These are phyloP conservation scores for Coprinopsis strossmayeri DNA, from an alignment of 768 basidiomycete species.

Conservation along the genomic window DNA sequence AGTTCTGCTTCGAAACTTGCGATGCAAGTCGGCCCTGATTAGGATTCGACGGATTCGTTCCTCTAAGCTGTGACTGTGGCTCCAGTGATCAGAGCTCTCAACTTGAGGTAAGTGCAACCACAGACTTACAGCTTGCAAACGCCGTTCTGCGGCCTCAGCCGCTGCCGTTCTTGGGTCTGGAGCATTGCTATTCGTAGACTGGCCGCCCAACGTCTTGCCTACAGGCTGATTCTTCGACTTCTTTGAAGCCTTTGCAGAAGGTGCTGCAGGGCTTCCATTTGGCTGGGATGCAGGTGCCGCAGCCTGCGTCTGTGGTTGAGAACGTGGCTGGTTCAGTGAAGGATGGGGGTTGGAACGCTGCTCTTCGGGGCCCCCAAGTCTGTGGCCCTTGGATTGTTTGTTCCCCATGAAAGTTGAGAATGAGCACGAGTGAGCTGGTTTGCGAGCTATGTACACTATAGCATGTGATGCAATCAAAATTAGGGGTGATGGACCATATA, in stretches of 20 bases:
- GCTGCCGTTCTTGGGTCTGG: conserved; percentile 33
- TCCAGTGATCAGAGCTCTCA: conserved; percentile 16
- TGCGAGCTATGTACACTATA: too few relatives aligned
- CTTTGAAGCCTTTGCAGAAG: not conserved
- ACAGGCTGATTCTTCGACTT: not conserved
- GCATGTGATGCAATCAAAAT: too few relatives aligned
- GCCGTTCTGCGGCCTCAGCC: conserved; percentile 57
- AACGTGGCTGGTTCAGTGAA: too few relatives aligned
- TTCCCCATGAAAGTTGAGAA: not conserved
- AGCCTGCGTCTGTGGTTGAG: too few relatives aligned
- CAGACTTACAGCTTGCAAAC: conserved; percentile 46
- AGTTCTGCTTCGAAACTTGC: conserved; percentile 32
- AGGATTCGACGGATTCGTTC: conserved; percentile 37
- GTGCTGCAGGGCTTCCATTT: too few relatives aligned
- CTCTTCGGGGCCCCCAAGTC: not conserved
- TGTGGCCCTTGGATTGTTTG: conserved; percentile 2
- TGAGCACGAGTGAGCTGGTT: not conserved
- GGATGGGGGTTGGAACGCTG: not conserved
- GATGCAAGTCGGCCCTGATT: conserved; percentile 41
- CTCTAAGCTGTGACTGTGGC: conserved; percentile 36
- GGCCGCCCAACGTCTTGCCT: not conserved
- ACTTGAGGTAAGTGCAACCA: conserved; percentile 11
- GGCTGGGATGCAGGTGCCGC: too few relatives aligned
- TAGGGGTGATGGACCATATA: not conserved
- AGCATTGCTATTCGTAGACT: conserved; percentile 1